phyloP scores from a whole-genome alignment of 2,329 filamentous ascomycete genomes.

The Pseudocercospora vitis region DNA sequence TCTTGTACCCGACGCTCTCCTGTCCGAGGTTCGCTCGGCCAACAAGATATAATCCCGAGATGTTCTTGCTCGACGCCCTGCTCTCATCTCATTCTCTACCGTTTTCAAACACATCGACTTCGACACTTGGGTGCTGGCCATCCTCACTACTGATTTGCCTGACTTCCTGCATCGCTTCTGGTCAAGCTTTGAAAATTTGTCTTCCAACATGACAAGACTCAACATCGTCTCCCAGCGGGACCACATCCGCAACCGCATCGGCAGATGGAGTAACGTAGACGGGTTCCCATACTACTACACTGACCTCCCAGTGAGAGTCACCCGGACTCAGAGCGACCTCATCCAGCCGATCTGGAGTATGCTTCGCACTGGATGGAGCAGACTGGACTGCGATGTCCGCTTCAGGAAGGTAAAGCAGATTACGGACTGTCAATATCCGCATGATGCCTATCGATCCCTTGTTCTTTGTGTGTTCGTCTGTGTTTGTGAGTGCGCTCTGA shows the following conservation, averaged over 20 bases:
- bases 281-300: too few species aligned
- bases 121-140: background rate
- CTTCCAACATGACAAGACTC: background rate
- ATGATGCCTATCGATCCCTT: background rate
- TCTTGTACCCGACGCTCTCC: background rate
- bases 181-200: background rate
- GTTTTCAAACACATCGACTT: background rate
- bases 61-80: background rate
- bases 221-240: too few species aligned
- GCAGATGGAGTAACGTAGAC: too few species aligned
- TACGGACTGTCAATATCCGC: background rate
- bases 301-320: too few species aligned
- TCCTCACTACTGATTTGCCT: background rate
- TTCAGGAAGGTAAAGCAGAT: too few species aligned
- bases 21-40: background rate
- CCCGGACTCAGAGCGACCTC: too few species aligned
- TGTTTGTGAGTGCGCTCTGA: background rate
- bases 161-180: background rate
- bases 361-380: too few species aligned
- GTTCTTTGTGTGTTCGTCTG: background rate
- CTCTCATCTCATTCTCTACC: conserved; percentile 1
- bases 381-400: too few species aligned
- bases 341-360: too few species aligned
- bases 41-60: background rate
- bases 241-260: too few species aligned